Evolutionary conservation across 2,329 filamentous ascomycete species (phyloP).

Genomic region (Nemania abortiva): DNA sequence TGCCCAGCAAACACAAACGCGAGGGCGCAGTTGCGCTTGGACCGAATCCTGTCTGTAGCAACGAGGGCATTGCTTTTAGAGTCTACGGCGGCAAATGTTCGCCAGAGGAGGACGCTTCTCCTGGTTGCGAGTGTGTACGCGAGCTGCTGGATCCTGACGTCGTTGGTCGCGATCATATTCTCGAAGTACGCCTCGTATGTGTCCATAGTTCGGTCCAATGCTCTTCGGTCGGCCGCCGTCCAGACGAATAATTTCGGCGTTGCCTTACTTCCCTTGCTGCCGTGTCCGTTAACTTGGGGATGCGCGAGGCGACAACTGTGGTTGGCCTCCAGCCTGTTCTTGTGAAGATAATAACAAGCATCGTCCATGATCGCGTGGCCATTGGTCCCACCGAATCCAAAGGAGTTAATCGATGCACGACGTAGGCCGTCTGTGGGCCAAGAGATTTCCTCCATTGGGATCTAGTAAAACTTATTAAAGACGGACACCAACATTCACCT

Average conservation of each 20-base stretch:
- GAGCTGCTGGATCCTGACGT: neutral
- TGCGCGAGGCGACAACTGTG: too few relatives aligned
- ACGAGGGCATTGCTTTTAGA: neutral
- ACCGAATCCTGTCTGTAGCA: neutral
- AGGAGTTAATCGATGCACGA: too few relatives aligned
- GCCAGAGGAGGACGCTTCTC: neutral
- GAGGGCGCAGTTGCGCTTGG: neutral
- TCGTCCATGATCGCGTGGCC: slow-evolving; percentile 5
- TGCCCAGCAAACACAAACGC: slow-evolving; percentile 29
- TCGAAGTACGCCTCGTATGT: too few relatives aligned
- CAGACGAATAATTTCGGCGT: too few relatives aligned
- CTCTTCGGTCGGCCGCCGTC: too few relatives aligned
- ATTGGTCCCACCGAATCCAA: slow-evolving; percentile 17
- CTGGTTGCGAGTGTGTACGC: neutral
- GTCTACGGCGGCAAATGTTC: neutral
- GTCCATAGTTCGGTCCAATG: too few relatives aligned
- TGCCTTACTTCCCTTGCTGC: too few relatives aligned
- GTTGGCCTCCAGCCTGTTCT: neutral
- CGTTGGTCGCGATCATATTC: too few relatives aligned
- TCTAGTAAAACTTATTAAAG: slow-evolving; percentile 1
- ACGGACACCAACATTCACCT: neutral
- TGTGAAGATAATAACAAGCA: neutral
- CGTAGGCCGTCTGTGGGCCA: slow-evolving; percentile 12
- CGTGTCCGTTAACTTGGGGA: too few relatives aligned
- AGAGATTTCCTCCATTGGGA: neutral